phyloP scores from a whole-genome alignment of 2,329 filamentous ascomycete genomes.

The Ceratocystis harringtonii region DNA sequence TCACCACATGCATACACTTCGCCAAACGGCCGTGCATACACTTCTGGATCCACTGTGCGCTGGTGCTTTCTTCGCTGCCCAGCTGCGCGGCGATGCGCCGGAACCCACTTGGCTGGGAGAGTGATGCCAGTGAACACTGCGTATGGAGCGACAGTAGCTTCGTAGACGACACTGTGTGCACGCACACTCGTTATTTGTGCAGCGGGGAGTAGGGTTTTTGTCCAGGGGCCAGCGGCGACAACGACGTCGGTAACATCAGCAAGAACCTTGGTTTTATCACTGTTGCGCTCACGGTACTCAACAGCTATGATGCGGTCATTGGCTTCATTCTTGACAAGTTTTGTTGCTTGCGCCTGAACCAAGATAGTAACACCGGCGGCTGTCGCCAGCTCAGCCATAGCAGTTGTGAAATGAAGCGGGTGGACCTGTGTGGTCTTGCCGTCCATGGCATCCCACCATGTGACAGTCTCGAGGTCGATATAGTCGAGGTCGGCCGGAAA shows the following conservation, averaged over 20 bases:
- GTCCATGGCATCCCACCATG: conserved; percentile 71
- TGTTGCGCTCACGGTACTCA: conserved; percentile 39
- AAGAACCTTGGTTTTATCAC: conserved; percentile 26
- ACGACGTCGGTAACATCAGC: conserved; percentile 38
- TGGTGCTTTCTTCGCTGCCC: conserved; percentile 40
- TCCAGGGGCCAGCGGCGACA: conserved; percentile 48
- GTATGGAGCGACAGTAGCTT: conserved; percentile 52
- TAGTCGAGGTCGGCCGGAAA: conserved; percentile 73
- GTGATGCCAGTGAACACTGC: conserved; percentile 77
- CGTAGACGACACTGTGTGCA: conserved; percentile 51
- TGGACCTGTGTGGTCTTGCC: conserved; percentile 82
- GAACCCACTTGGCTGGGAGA: conserved; percentile 50
- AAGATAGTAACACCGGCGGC: conserved; percentile 54
- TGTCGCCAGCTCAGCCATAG: conserved; percentile 62
- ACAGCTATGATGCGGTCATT: conserved; percentile 43
- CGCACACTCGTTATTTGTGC: conserved; percentile 43
- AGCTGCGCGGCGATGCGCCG: conserved; percentile 32
- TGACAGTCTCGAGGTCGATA: conserved; percentile 53
- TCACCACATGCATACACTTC: conserved; percentile 85
- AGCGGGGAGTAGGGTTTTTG: conserved; percentile 40
- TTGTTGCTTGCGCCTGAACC: conserved; percentile 50
- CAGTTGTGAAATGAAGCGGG: conserved; percentile 75
- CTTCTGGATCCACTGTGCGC: conserved; percentile 67
- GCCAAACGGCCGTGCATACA: conserved; percentile 76
- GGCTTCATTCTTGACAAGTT: conserved; percentile 19